Conservation (phyloP, 75 land plant genomes). For the Sequoiadendron giganteum region DNA sequence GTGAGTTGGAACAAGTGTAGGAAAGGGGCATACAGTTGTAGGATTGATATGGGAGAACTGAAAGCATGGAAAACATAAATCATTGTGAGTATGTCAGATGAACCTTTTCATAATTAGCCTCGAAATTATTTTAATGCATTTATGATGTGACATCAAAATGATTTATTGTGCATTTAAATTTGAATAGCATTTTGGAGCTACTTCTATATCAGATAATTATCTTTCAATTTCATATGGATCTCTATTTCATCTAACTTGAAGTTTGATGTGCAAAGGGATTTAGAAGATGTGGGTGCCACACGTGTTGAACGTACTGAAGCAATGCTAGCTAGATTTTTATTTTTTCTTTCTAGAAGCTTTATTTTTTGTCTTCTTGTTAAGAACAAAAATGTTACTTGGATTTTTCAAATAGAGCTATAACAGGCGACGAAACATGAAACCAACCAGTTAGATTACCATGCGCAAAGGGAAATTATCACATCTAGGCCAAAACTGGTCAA, state of each 20-base stretch:
- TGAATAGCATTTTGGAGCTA: background rate
- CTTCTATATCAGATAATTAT: constrained; percentile 7
- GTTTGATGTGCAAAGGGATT: constrained; percentile 92
- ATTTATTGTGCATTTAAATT: background rate
- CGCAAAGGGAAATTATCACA: background rate
- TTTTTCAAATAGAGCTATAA: background rate
- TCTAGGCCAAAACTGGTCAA: background rate
- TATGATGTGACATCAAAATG: constrained; percentile 1
- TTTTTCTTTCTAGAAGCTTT: background rate
- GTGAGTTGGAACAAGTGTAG: constrained; percentile 94
- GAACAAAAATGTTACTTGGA: background rate
- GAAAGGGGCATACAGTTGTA: constrained; percentile 95
- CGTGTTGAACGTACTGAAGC: constrained; percentile 56
- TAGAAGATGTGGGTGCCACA: constrained; percentile 91
- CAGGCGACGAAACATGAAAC: background rate
- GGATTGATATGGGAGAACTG: constrained; percentile 98
- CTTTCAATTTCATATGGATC: constrained; percentile 67
- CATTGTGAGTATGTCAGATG: constrained; percentile 55
- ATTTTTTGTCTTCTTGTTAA: background rate
- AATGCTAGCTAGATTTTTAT: background rate
- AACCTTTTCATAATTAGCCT: background rate
- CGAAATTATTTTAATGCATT: background rate
- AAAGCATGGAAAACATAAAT: constrained; percentile 77
- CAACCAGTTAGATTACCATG: background rate
- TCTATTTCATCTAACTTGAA: constrained; percentile 95